Percentiles rank a stretch among this genome's conserved stretches.
Evolutionary conservation across 305 asterid genomes (phyloP).

Genomic region (Coffea humblotiana): DNA sequence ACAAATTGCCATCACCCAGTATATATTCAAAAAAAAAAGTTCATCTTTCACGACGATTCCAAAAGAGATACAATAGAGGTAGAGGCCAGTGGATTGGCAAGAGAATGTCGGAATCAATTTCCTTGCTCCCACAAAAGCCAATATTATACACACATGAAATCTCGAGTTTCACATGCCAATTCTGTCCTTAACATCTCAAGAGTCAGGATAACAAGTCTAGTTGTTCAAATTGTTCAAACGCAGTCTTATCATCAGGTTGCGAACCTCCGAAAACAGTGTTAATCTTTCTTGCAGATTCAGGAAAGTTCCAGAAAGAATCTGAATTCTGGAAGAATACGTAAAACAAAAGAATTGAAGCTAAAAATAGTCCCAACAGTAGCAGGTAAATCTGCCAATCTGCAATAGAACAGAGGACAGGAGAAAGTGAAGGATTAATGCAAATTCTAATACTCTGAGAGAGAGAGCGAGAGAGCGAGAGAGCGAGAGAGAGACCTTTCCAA

Average conservation of each 20-base stretch:
- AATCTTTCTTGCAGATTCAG: slow-evolving; percentile 54
- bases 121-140: neutral
- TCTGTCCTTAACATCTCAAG: neutral
- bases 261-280: slow-evolving; percentile 47
- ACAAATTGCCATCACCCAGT: neutral
- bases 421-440: slow-evolving; percentile 8
- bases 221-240: slow-evolving; percentile 46
- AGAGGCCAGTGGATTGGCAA: neutral
- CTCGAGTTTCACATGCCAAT: neutral
- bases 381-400: slow-evolving; percentile 96
- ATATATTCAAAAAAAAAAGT: neutral
- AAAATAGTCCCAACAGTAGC: slow-evolving; percentile 73
- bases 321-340: slow-evolving; percentile 83
- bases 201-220: slow-evolving; percentile 30
- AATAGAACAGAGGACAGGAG: slow-evolving; percentile 13
- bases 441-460: neutral
- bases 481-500: slow-evolving; percentile 75
- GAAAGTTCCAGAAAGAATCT: slow-evolving; percentile 93
- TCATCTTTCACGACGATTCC: neutral
- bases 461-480: neutral
- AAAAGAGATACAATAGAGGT: neutral
- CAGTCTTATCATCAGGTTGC: slow-evolving; percentile 47
- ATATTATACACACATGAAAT: neutral
- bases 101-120: neutral
- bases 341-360: slow-evolving; percentile 72